Evolutionary conservation across 345 rosid genomes (phyloP).

Genomic region (Eucalyptus microcorys): DNA sequence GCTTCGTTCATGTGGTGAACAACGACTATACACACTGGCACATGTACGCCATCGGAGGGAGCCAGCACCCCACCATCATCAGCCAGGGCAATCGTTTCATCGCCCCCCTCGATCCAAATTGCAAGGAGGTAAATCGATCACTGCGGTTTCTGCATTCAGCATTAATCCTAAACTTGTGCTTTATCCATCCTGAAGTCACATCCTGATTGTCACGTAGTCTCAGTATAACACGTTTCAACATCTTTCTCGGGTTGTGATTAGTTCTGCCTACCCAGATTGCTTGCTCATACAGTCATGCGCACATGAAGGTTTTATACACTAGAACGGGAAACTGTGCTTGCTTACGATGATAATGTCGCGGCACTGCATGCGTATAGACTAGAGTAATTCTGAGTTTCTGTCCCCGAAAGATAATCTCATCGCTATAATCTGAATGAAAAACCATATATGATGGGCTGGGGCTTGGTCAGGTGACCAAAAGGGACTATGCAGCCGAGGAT

Average conservation of each 20-base stretch:
- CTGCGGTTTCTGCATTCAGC: neutral
- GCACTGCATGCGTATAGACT: neutral
- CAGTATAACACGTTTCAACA: neutral
- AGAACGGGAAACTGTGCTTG: neutral
- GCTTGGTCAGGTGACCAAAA: conserved; percentile 20
- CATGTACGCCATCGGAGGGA: conserved; percentile 73
- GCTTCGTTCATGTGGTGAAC: conserved; percentile 57
- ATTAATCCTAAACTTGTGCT: neutral
- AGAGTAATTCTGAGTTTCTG: neutral
- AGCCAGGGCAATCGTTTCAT: conserved; percentile 73
- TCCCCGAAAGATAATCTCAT: neutral
- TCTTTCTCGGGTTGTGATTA: neutral
- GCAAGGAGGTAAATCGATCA: conserved; percentile 31
- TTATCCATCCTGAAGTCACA: neutral
- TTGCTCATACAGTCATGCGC: neutral
- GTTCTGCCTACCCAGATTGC: neutral
- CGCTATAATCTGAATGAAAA: neutral
- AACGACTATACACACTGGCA: conserved; percentile 77
- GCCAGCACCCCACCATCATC: conserved; percentile 48
- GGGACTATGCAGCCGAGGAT: conserved; percentile 10
- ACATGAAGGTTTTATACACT: neutral
- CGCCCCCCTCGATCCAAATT: conserved; percentile 29
- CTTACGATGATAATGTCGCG: neutral
- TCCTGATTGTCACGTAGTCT: neutral
- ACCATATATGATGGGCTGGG: neutral